Evolutionary conservation across 257 asterid species (phyloP), one percentile per base, ranked within the genome.

Genomic region (Euphrasia confusa): DNA sequence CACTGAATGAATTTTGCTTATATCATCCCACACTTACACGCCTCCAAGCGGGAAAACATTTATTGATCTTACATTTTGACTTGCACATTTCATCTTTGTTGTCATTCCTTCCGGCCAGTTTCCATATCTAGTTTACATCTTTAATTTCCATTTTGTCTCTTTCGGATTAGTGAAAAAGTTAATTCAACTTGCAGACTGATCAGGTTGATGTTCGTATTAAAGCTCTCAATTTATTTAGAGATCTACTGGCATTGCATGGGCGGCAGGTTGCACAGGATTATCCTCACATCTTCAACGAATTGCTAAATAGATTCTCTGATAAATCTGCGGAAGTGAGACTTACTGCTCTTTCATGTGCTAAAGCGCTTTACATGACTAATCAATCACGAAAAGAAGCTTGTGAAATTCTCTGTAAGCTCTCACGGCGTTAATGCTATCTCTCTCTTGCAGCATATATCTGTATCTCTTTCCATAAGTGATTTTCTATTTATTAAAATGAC

Each of bases 191-290:
- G 84, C 93, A 90, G 97, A 87, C 86, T 49, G 96, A 90, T 75
- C 93, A 87, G 79, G 95, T 90, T 68, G 97, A 87, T 85, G 94
- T 79, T 61, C 88, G 97, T 59, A 85, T 90, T 68, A 90, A 87
- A 79, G 96, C 84, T 77, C 83, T 90, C 24, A 79, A 81, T 59
- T 67, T 87, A 74, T 67, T 87, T 14, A 79, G 75, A 68, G 82
- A 79, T 71, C 82, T 87, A 63, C 70, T 87, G 57, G 66, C 78
- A 60, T 61, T 80, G 33, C 58, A 53, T 61, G 95, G 95, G 52
- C 83, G 78, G 60, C 69, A 71, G 39, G n/a, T 85, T 35, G 83
- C 80, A 45, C 75, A 58, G 68, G 83, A 83, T 72, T 85, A 87
- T 76, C 89, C 76, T 37, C 71, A 70, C 37, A 74, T 87, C 64